A percentile compares a stretch with the other conserved stretches of the same genome.
Evolutionary conservation across 331 rosid genomes (phyloP).

Genomic region (Quercus phellos): DNA sequence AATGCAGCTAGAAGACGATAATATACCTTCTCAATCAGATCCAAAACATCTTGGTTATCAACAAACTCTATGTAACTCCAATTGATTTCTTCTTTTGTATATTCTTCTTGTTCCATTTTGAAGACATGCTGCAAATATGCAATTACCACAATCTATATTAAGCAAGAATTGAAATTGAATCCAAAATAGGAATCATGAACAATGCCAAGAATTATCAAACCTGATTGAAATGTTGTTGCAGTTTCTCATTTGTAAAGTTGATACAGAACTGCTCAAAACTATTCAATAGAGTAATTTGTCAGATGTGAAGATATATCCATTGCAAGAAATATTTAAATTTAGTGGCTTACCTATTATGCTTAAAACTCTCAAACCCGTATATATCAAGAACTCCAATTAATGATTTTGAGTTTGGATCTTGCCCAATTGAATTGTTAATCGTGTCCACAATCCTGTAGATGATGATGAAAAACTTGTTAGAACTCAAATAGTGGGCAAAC

Average conservation of each 20-base stretch:
- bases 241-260: constrained; percentile 93
- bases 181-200: constrained; percentile 12
- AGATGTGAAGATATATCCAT: constrained; percentile 23
- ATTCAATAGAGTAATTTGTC: constrained; percentile 21
- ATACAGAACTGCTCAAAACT: constrained; percentile 99
- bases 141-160: constrained; percentile 17
- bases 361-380: constrained; percentile 97
- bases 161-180: constrained; percentile 1
- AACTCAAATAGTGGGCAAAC: constrained; percentile 18
- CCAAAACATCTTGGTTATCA: constrained; percentile 96
- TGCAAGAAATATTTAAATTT: constrained; percentile 13
- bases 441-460: constrained; percentile 86
- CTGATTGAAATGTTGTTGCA: constrained; percentile 99
- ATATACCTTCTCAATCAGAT: constrained; percentile 86
- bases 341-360: constrained; percentile 71
- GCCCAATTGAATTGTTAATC: constrained; percentile 89
- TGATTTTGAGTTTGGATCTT: constrained; percentile 87
- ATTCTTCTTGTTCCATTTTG: constrained; percentile 99
- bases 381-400: constrained; percentile 97
- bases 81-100: constrained; percentile 84
- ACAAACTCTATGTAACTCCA: constrained; percentile 99
- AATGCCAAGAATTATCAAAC: constrained; percentile 35
- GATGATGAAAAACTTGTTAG: constrained; percentile 19
- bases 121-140: constrained; percentile 80
- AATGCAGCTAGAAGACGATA: constrained; percentile 19